Percentiles rank a stretch among this genome's conserved stretches.
phyloP scores from a whole-genome alignment of 495 filamentous ascomycete species.

The Tuber aestivum region DNA sequence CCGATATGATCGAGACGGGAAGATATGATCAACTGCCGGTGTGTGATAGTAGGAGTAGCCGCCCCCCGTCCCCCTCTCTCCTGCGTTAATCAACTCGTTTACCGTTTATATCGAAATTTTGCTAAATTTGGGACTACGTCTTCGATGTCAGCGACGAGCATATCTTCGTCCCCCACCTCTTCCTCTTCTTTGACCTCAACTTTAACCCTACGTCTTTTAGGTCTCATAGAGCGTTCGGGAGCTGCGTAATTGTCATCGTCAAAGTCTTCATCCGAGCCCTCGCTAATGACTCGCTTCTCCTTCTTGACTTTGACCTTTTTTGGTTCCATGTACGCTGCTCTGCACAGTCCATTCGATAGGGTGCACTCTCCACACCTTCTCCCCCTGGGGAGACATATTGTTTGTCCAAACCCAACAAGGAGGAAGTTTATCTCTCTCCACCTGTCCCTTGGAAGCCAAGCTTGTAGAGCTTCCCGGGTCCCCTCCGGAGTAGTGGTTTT shows the following conservation, averaged over 20 bases:
- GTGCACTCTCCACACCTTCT: conserved; percentile 76
- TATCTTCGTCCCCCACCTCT: conserved; percentile 39
- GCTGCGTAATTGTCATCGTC: conserved; percentile 2
- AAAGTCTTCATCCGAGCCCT: conserved; percentile 26
- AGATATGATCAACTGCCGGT: neutral
- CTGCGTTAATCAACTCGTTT: neutral
- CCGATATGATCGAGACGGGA: neutral
- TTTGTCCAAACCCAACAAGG: conserved; percentile 80
- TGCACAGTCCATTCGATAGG: conserved; percentile 70
- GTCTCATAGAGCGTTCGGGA: conserved; percentile 13
- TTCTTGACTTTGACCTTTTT: conserved; percentile 51
- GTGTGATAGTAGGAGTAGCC: neutral
- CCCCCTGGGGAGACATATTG: conserved; percentile 74
- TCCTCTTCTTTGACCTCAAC: conserved; percentile 32
- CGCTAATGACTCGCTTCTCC: conserved; percentile 49
- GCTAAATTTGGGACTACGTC: conserved; percentile 26
- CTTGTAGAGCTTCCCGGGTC: conserved; percentile 68
- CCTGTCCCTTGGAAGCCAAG: conserved; percentile 76
- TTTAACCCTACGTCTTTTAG: conserved; percentile 22
- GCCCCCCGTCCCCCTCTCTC: neutral
- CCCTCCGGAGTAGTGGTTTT: conserved; percentile 78
- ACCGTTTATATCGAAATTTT: conserved; percentile 6
- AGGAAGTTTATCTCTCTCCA: conserved; percentile 95
- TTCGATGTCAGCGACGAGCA: conserved; percentile 40
- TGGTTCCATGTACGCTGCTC: conserved; percentile 54